Conservation (phyloP, 2,329 filamentous ascomycete genomes). For the Sarocladium kiliense region DNA sequence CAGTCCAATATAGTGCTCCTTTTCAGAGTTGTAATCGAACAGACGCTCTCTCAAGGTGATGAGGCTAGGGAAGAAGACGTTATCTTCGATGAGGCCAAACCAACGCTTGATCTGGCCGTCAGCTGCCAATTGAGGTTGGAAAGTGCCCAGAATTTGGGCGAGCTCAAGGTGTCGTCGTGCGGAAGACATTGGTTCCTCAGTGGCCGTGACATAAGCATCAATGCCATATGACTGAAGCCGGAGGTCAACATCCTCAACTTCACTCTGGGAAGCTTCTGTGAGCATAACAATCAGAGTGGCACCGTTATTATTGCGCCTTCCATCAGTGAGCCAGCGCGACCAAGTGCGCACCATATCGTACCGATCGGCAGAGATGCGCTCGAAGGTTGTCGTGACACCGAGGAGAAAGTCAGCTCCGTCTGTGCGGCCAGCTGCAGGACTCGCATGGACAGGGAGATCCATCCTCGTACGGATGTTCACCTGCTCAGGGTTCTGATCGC, state of each 20-base stretch:
- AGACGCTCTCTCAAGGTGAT: conserved; percentile 32
- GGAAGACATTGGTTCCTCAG: conserved; percentile 24
- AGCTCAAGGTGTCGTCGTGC: conserved; percentile 33
- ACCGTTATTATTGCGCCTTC: conserved; percentile 34
- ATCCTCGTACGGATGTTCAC: conserved; percentile 25
- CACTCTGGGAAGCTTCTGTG: conserved; percentile 28
- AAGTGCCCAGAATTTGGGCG: conserved; percentile 26
- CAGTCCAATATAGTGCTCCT: conserved; percentile 35
- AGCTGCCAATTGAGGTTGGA: conserved; percentile 26
- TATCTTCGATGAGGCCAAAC: conserved; percentile 40
- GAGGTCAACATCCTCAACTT: conserved; percentile 25
- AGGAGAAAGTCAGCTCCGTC: conserved; percentile 38
- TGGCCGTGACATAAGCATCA: conserved; percentile 29
- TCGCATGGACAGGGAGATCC: conserved; percentile 26
- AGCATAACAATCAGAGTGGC: conserved; percentile 36
- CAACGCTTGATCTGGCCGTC: conserved; percentile 33
- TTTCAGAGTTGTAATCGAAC: conserved; percentile 24
- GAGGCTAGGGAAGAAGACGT: conserved; percentile 40
- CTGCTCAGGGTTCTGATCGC: conserved; percentile 18
- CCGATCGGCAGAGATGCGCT: conserved; percentile 31
- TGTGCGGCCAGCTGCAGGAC: conserved; percentile 24
- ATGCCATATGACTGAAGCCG: conserved; percentile 32
- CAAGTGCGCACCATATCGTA: conserved; percentile 35
- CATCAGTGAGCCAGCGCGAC: conserved; percentile 41
- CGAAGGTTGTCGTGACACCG: conserved; percentile 37